A percentile compares a stretch with the other conserved stretches of the same genome.
Evolutionary conservation across 139 green algal species (phyloP).

Genomic region (Haematococcus sp.): DNA sequence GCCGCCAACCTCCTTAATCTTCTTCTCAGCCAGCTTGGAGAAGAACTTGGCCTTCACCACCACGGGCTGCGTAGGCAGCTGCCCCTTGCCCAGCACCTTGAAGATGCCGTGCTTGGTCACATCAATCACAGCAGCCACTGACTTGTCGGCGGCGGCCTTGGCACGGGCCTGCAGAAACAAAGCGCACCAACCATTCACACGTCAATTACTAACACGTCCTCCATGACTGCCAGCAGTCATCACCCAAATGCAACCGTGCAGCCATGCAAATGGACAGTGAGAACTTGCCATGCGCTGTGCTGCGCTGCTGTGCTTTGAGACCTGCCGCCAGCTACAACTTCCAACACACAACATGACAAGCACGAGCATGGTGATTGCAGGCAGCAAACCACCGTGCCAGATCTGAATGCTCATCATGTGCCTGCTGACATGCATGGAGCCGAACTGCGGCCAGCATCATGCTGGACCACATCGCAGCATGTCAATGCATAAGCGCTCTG

Average conservation of each 20-base stretch:
- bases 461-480: too few relatives aligned
- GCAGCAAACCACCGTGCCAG: too few relatives aligned
- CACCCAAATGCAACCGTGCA: neutral
- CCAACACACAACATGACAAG: too few relatives aligned
- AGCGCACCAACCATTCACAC: neutral
- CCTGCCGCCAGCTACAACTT: too few relatives aligned
- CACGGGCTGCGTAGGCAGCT: slow-evolving; percentile 90
- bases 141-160: slow-evolving; percentile 73
- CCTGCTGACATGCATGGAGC: neutral
- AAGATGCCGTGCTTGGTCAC: slow-evolving; percentile 94
- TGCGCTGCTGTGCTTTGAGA: too few relatives aligned
- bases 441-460: too few relatives aligned
- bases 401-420: neutral
- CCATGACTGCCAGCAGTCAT: neutral
- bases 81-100: slow-evolving; percentile 97
- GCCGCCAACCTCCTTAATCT: slow-evolving; percentile 97
- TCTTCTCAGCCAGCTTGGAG: slow-evolving; percentile 95
- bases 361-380: too few relatives aligned
- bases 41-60: slow-evolving; percentile 98
- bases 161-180: slow-evolving; percentile 53
- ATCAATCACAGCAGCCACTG: slow-evolving; percentile 88
- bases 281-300: too few relatives aligned
- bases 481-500: too few relatives aligned
- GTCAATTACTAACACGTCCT: neutral
- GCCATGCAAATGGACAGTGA: too few relatives aligned